A percentile compares a stretch with the other conserved stretches of the same genome.
These are phyloP conservation scores for Lachnellula suecica DNA, from an alignment of 2,329 filamentous ascomycete species.

Conservation along the genomic window DNA sequence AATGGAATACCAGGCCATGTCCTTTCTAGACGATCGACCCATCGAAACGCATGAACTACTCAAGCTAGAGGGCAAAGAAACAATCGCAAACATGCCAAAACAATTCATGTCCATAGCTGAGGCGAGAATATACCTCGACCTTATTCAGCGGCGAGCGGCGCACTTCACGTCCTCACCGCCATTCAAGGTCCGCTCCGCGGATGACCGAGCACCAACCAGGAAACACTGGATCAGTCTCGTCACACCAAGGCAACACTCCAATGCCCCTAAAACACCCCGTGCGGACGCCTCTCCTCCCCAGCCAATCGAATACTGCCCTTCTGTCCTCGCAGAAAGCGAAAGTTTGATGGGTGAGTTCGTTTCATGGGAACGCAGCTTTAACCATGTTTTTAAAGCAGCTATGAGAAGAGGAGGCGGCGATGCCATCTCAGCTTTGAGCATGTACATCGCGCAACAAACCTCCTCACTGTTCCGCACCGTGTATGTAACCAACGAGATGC, in stretches of 20 bases:
- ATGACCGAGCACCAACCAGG: neutral
- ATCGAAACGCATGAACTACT: constrained; percentile 13
- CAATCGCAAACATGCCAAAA: constrained; percentile 18
- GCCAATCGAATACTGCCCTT: constrained; percentile 4
- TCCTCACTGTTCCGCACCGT: constrained; percentile 12
- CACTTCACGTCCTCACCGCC: constrained; percentile 18
- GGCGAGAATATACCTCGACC: constrained; percentile 21
- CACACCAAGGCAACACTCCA: neutral
- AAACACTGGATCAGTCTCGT: no score
- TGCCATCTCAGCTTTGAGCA: constrained; percentile 18
- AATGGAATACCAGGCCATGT: constrained; percentile 61
- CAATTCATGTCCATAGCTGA: constrained; percentile 14
- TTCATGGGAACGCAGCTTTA: constrained; percentile 14
- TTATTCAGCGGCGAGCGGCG: constrained; percentile 22
- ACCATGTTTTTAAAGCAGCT: constrained; percentile 6
- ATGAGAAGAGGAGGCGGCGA: constrained; percentile 6
- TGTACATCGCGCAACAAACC: constrained; percentile 13
- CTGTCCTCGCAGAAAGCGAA: constrained; percentile 10
- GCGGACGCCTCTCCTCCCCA: constrained; percentile 1
- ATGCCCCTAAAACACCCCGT: neutral
- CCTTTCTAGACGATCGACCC: constrained; percentile 35
- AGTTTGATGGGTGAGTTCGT: constrained; percentile 12
- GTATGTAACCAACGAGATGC: constrained; percentile 16
- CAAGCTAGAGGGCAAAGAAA: constrained; percentile 17
- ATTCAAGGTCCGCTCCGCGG: neutral